Percentiles rank a stretch among this genome's conserved stretches.
These are phyloP conservation scores for Cystodermella granulosa DNA, from an alignment of 1,284 basidiomycete genomes.

Conservation along the genomic window DNA sequence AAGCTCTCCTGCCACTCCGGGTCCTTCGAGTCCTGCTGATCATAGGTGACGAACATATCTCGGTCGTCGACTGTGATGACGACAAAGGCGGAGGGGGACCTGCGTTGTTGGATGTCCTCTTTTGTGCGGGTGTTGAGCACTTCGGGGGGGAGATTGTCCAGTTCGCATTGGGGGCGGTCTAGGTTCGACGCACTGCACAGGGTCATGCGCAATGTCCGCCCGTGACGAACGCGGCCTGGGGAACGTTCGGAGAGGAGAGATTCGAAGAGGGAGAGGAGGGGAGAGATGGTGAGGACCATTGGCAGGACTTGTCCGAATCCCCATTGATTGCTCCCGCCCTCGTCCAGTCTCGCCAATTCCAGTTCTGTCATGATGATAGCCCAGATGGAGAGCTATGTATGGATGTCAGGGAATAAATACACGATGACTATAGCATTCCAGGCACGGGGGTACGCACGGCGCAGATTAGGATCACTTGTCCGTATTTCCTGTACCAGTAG, in stretches of 20 bases:
- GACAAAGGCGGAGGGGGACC: slow-evolving; percentile 17
- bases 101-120: slow-evolving; percentile 6
- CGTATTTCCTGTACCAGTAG: slow-evolving; percentile 17
- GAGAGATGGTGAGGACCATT: slow-evolving; percentile 20
- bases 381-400: slow-evolving; percentile 16
- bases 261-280: slow-evolving; percentile 19
- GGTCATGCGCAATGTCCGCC: slow-evolving; percentile 16
- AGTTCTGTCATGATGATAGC: slow-evolving; percentile 24
- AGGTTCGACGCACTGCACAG: slow-evolving; percentile 13
- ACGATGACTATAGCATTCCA: no score
- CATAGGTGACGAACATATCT: slow-evolving; percentile 19
- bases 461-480: slow-evolving; percentile 16
- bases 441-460: slow-evolving; percentile 8
- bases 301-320: slow-evolving; percentile 23
- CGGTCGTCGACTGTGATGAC: slow-evolving; percentile 19
- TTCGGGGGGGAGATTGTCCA: slow-evolving; percentile 13
- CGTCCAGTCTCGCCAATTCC: slow-evolving; percentile 13
- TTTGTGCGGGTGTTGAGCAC: slow-evolving; percentile 4
- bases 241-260: slow-evolving; percentile 15
- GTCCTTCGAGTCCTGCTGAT: slow-evolving; percentile 7
- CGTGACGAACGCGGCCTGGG: slow-evolving; percentile 12
- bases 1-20: slow-evolving; percentile 21
- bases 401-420: not conserved
- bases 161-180: slow-evolving; percentile 14
- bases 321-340: slow-evolving; percentile 16